Evolutionary conservation across 805 yeast genomes (phyloP).

Genomic region (Blastobotrys chiropterorum): DNA sequence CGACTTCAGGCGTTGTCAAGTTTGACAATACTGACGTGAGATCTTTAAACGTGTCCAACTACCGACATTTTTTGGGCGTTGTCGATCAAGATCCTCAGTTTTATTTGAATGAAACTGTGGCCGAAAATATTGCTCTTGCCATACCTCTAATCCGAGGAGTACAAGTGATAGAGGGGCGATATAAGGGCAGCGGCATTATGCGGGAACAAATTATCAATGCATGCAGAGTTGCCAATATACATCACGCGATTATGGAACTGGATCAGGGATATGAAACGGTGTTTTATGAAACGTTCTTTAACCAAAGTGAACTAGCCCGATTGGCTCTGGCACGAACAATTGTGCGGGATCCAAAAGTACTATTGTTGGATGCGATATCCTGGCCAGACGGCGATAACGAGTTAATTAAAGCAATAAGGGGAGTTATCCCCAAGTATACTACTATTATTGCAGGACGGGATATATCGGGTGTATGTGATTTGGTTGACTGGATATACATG

Average conservation of each 20-base stretch:
- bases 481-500: neutral
- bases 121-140: neutral
- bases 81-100: neutral
- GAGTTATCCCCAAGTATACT: neutral
- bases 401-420: neutral
- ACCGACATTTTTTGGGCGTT: neutral
- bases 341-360: neutral
- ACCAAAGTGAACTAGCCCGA: neutral
- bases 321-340: neutral
- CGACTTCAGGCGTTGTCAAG: neutral
- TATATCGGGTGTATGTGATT: neutral
- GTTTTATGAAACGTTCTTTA: neutral
- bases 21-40: neutral
- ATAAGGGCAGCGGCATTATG: neutral
- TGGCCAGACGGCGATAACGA: neutral
- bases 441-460: neutral
- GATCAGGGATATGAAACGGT: neutral
- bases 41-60: neutral
- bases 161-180: neutral
- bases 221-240: neutral
- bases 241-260: neutral
- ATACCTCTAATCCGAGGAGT: neutral
- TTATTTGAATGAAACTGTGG: neutral
- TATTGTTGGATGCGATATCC: neutral
- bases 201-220: neutral